Evolutionary conservation across 139 green algal genomes (phyloP), one percentile per base, ranked within the genome.

Genomic region (Picochlorum costavermella): DNA sequence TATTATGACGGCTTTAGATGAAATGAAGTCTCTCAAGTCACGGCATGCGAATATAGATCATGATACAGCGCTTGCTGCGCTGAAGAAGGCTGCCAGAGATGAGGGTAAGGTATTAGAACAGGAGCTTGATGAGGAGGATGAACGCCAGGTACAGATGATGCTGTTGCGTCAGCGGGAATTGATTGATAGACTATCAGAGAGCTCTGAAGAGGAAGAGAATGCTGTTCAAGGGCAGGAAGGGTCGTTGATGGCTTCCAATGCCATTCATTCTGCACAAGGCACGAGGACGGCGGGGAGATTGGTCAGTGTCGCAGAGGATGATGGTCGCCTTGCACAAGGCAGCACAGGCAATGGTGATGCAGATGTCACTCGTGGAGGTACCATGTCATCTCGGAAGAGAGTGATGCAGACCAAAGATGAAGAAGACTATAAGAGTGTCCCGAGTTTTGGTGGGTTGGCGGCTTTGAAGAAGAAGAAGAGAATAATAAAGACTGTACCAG

Each of bases 1-100:
- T 80, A 89, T 96, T 51, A 79, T 97, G 73, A 81, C 80, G 2
- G 88, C 91, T 6, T 68, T 98, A 62, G 92, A 98, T 50, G 92
- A 98, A 71, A 91, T 96, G 84, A 75, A 80, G 40, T 80, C 68
- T 16, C 70, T 95, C 5, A 92, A 89, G 36, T 69, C 30, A 44
- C 70, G 71, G 1, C 80, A 75, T 17, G 70, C 71, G 43, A 61
- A 25, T 33, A 59, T 66, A 13, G 62, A 50, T 59, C 55, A 40
- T 3, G 65, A 69, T 56, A 55, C 20, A 9, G 68, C 60, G 48
- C 50, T 64, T 50, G 64, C 62, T 56, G 60, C 56, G 23, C 36
- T 64, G 37, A 64, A 62, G 49, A 64, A 50, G 40, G 72, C 44
- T 36, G 61, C 30, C 25, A 16, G 14, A 45, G 55, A 43, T 30